Percentiles rank a stretch among this genome's conserved stretches.
Conservation (phyloP, 805 yeast genomes). For the Pichia scutulata region DNA sequence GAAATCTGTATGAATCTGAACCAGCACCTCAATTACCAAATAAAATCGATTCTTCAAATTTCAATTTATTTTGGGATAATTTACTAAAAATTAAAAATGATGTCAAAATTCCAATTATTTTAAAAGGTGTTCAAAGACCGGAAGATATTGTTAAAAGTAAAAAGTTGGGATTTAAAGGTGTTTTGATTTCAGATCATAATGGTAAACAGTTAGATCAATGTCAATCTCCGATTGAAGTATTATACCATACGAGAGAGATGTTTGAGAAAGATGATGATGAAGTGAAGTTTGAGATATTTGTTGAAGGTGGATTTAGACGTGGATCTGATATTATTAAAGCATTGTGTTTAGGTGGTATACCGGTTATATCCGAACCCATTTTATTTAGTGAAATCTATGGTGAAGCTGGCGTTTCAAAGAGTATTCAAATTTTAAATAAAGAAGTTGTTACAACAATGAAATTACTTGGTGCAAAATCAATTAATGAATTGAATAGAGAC, state of each 20-base stretch:
- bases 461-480: conserved; percentile 46
- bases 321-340: conserved; percentile 38
- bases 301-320: conserved; percentile 39
- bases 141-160: conserved; percentile 59
- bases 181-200: conserved; percentile 66
- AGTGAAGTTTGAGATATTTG: conserved; percentile 44
- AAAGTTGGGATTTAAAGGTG: conserved; percentile 52
- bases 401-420: conserved; percentile 59
- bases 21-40: conserved; percentile 9
- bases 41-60: conserved; percentile 1
- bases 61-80: conserved; percentile 49
- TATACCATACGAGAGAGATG: conserved; percentile 39
- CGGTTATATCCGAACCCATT: conserved; percentile 72
- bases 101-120: conserved; percentile 40
- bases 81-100: conserved; percentile 41
- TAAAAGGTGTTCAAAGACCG: conserved; percentile 60
- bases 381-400: conserved; percentile 75
- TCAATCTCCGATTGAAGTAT: conserved; percentile 52
- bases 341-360: conserved; percentile 38
- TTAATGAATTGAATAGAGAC: conserved; percentile 32
- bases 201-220: conserved; percentile 64
- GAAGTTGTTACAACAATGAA: conserved; percentile 58
- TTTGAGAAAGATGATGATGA: conserved; percentile 31
- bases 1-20: conserved; percentile 28
- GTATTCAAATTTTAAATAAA: conserved; percentile 48